These are phyloP conservation scores for Furcasterigmium furcatum DNA, from an alignment of 2,329 filamentous ascomycete species.

Conservation along the genomic window DNA sequence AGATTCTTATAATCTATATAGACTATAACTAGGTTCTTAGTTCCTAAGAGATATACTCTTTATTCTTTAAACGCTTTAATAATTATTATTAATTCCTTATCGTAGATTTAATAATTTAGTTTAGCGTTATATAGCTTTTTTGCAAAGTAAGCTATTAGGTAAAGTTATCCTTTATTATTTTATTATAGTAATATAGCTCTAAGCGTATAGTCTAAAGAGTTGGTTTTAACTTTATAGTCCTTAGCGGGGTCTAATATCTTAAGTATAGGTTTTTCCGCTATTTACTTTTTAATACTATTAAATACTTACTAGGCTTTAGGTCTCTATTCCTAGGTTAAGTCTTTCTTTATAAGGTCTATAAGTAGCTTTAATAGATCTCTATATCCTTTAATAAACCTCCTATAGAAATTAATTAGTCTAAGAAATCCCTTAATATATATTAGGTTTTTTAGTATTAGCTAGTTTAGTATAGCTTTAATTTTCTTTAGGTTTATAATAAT, in stretches of 20 bases:
- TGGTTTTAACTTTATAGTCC: too few species aligned
- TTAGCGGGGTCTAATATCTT: too few species aligned
- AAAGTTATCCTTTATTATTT: constrained; percentile 1
- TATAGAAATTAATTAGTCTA: too few species aligned
- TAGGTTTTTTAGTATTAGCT: background rate
- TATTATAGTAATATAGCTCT: background rate
- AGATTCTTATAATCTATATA: background rate
- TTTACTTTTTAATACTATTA: too few species aligned
- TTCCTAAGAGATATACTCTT: background rate
- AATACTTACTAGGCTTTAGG: too few species aligned
- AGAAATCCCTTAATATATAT: background rate
- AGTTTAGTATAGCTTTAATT: background rate
- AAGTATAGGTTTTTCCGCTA: too few species aligned
- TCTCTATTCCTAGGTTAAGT: too few species aligned
- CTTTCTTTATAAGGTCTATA: background rate
- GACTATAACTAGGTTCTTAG: background rate
- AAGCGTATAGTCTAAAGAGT: too few species aligned
- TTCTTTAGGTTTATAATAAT: background rate
- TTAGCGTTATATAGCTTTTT: too few species aligned
- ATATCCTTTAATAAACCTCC: background rate
- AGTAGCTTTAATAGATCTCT: background rate
- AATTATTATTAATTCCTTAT: background rate
- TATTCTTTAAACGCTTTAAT: background rate
- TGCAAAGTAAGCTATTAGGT: background rate
- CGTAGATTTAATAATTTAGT: too few species aligned